Base-by-base conservation (phyloP, 805 yeast species). In the Lipomyces starkeyi region DNA sequence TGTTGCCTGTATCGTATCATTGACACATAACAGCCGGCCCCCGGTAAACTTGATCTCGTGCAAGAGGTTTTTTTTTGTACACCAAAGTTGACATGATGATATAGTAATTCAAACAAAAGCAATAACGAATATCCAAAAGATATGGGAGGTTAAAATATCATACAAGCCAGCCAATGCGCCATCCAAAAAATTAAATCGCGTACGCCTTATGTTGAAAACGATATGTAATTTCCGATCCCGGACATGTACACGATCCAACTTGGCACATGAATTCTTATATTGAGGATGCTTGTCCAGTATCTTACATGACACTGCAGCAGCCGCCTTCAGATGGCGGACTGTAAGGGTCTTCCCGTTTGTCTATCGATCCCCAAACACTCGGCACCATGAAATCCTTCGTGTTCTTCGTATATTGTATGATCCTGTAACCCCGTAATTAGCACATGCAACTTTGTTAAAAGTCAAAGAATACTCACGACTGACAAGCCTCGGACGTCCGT, bases 331-430 rank as follows among this genome's bases (percentile, higher is more conserved):
- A 35, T 37, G 60, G 63, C 22, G 73, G 73, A 25, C 54, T 66
- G 32, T 71, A 71, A 6, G 73, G 73, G 58, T 71, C 74, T 2
- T 68, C 71, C 17, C 54, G 59, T 60, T 62, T 64, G 60, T 71
- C 71, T 34, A 63, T 29, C 57, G 65, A 37, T 14, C 74, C 74
- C 73, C 71, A 71, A 20, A 61, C 64, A 34, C 69, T 62, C 20
- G 74, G 74, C 11, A 71, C 52, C 74, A 68, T 68, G 34, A 34
- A 64, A 58, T 71, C 74, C 25, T 49, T 61, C 17, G 74, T 71
- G 53, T 54, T 61, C 62, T 62, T 66, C 17, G 74, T 66, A 35
- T 71, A 65, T n/a, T 69, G 65, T 32, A 66, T 62, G 58, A 71
- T 58, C 40, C 74, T 66, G 35, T 8, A 29, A 27, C 43, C 8